phyloP scores from a whole-genome alignment of 345 rosid genomes.

The Pugionium dolabratum region DNA sequence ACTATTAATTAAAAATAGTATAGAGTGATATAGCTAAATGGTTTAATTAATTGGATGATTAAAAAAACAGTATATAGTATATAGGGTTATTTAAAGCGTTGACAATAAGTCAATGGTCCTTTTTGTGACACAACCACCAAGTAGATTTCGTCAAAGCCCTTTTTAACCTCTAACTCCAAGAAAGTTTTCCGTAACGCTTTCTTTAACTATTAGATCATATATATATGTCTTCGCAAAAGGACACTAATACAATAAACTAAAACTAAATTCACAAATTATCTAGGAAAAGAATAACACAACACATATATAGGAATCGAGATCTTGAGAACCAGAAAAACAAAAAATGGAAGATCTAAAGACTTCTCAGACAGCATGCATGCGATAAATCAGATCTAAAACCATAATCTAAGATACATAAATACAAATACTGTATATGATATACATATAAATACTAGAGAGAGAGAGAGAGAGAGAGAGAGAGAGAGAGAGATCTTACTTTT shows the following conservation, averaged over 20 bases:
- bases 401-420: conserved; percentile 4
- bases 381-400: conserved; percentile 25
- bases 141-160: conserved; percentile 44
- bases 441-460: too few species aligned
- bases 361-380: conserved; percentile 28
- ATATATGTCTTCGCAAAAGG: conserved; percentile 33
- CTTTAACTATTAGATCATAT: conserved; percentile 19
- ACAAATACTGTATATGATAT: background rate
- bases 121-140: conserved; percentile 37
- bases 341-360: conserved; percentile 21
- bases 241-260: conserved; percentile 19
- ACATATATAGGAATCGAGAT: conserved; percentile 13
- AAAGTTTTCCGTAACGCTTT: conserved; percentile 36
- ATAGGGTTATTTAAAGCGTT: conserved; percentile 41
- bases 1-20: background rate
- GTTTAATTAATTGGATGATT: conserved; percentile 5
- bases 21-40: conserved; percentile 9
- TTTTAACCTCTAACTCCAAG: conserved; percentile 33
- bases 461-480: background rate
- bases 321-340: conserved; percentile 10
- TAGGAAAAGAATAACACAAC: background rate
- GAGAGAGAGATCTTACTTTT: conserved; percentile 34
- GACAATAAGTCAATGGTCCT: conserved; percentile 42
- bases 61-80: conserved; percentile 9
- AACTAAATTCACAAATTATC: background rate